Percentiles rank a stretch among this genome's conserved stretches.
Conservation (phyloP, 805 yeast species). For the Yamadazyma phyllophila region DNA sequence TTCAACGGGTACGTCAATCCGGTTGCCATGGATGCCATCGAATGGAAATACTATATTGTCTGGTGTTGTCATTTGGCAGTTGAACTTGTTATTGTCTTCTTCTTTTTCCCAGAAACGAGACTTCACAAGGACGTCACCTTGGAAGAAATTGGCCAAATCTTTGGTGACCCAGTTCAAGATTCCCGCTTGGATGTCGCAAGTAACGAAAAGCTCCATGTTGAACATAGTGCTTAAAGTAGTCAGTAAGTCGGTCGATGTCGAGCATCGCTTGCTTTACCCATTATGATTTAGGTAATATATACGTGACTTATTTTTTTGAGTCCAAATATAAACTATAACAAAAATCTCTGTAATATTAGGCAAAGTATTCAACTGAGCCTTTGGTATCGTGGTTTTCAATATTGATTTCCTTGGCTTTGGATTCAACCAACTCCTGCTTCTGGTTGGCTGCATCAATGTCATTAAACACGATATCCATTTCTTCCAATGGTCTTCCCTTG, state of each 20-base stretch:
- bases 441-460: slow-evolving; percentile 11
- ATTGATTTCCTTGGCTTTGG: neutral
- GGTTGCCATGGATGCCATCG: slow-evolving; percentile 40
- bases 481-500: slow-evolving; percentile 72
- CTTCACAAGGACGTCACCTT: slow-evolving; percentile 34
- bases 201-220: slow-evolving; percentile 6
- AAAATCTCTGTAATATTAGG: neutral
- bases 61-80: slow-evolving; percentile 29
- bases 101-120: slow-evolving; percentile 40
- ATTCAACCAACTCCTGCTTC: slow-evolving; percentile 11
- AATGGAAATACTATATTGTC: slow-evolving; percentile 46
- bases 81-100: slow-evolving; percentile 28
- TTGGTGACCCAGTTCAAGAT: slow-evolving; percentile 31
- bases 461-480: slow-evolving; percentile 47
- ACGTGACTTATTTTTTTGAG: too few relatives aligned
- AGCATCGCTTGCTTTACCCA: too few relatives aligned
- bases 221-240: slow-evolving; percentile 6
- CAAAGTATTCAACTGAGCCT: neutral
- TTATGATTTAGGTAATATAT: too few relatives aligned
- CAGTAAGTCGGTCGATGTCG: neutral
- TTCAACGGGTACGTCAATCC: slow-evolving; percentile 33
- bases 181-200: neutral
- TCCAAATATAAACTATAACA: neutral
- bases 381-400: neutral
- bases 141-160: slow-evolving; percentile 43